Evolutionary conservation across 257 asterid species (phyloP), one percentile per base, ranked within the genome.

Genomic region (Solanum bulbocastanum): DNA sequence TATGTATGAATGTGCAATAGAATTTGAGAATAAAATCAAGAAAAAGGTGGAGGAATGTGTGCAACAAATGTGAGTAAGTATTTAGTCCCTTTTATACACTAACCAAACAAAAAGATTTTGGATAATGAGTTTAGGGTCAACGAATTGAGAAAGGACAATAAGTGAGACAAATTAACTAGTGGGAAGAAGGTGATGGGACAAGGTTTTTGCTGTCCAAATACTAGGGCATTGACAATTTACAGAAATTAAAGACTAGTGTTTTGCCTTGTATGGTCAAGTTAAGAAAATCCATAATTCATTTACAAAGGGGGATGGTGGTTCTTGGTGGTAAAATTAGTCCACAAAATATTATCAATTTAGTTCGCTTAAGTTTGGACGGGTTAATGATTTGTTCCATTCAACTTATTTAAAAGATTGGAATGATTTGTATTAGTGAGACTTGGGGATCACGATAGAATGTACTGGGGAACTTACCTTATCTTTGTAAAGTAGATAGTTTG

Each of bases 131-230:
- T 44, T 22, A 15, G 10, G 10, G 84, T 79, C 85, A 27, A 27
- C 42, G 30, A 44, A 72, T 72, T 66, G 78, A 83, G 46, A 35
- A 8, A 4, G 36, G 46, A 3, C 9, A 83, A 68, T 33, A 25
- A 20, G 56, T 12, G 62, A 58, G 90, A 88, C 85, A 84, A 84
- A 84, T 52, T 52, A 52, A 52, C 23, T 39, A 52, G 86, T 83
- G 84, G 89, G 87, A 58, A 87, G 56, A 14, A 16, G 23, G 14
- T 87, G 69, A 88, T 84, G 87, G 79, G 89, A 83, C 85, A 52
- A 79, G 11, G 37, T 36, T 75, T 71, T 18, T 56, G 37, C 22
- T 27, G 60, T 87, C 36, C 66, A 87, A 73, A 58, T 40, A 37
- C 10, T 16, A 44, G 11, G 42, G 44, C 42, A 42, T 75, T 74